A percentile compares a stretch with the other conserved stretches of the same genome.
Evolutionary conservation across 2,329 filamentous ascomycete genomes (phyloP).

Genomic region (Periconia macrospinosa): DNA sequence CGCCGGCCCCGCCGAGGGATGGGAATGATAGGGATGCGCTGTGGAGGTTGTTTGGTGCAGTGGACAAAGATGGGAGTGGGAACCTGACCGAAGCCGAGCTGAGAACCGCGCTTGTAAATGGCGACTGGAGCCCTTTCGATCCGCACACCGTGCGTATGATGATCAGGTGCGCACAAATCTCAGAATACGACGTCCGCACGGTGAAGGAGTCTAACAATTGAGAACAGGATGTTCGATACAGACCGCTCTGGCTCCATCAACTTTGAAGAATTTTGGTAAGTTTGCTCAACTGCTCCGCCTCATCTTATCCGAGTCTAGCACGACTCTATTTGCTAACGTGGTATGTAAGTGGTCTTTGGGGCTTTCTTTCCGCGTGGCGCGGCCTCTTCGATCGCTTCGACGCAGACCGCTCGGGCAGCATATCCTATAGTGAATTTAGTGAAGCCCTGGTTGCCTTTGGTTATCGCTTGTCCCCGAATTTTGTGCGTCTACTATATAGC

Average conservation of each 20-base stretch:
- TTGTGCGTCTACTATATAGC: constrained; percentile 81
- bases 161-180: constrained; percentile 60
- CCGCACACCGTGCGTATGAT: constrained; percentile 95
- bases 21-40: constrained; percentile 70
- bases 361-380: constrained; percentile 92
- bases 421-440: constrained; percentile 82
- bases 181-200: neutral
- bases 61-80: constrained; percentile 82
- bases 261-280: constrained; percentile 86
- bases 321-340: constrained; percentile 3
- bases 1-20: constrained; percentile 56
- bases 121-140: constrained; percentile 94
- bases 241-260: constrained; percentile 87
- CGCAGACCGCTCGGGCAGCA: constrained; percentile 81
- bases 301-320: neutral
- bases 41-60: constrained; percentile 83
- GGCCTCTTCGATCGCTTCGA: constrained; percentile 95
- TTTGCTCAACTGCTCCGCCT: neutral
- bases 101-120: constrained; percentile 88
- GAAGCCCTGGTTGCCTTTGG: constrained; percentile 90
- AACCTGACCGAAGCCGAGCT: constrained; percentile 86
- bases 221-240: constrained; percentile 84
- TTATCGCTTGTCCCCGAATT: constrained; percentile 82
- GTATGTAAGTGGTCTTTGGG: constrained; percentile 72
- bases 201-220: neutral